phyloP scores from a whole-genome alignment of 2,329 filamentous ascomycete species.

The Fusarium lyarnte region DNA sequence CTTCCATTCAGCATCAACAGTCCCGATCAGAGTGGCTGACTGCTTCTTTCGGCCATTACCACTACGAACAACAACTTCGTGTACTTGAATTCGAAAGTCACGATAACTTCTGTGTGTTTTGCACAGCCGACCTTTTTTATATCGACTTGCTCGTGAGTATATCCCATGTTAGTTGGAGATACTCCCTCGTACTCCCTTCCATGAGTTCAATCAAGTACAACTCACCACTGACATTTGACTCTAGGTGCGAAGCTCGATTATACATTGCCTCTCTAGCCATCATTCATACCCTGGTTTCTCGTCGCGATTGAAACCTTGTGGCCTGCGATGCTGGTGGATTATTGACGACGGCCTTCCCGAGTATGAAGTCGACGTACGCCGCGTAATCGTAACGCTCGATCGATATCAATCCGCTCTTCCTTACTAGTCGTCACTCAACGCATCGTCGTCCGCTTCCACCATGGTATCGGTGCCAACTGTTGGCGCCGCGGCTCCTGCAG shows the following conservation, averaged over 20 bases:
- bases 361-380: conserved; percentile 40
- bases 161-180: conserved; percentile 41
- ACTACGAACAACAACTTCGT: conserved; percentile 18
- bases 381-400: conserved; percentile 32
- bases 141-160: conserved; percentile 26
- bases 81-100: background rate
- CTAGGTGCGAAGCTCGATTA: conserved; percentile 7
- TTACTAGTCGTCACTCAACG: conserved; percentile 11
- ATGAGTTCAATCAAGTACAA: conserved; percentile 11
- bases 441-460: conserved; percentile 26
- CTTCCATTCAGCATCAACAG: conserved; percentile 33
- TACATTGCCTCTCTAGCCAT: background rate
- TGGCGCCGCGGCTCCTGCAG: conserved; percentile 49
- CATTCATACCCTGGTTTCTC: conserved; percentile 8
- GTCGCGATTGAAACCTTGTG: conserved; percentile 29
- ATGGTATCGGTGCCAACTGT: conserved; percentile 55
- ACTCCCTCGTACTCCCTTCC: conserved; percentile 27
- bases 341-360: conserved; percentile 41
- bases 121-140: conserved; percentile 10
- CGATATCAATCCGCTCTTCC: conserved; percentile 25
- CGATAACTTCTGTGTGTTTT: conserved; percentile 2
- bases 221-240: conserved; percentile 23
- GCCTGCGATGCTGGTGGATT: conserved; percentile 41
- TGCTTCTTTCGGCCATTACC: conserved; percentile 24
- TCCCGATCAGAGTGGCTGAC: conserved; percentile 32